Evolutionary conservation across 345 rosid genomes (phyloP), one percentile per base, ranked within the genome.

Genomic region (Ceriops tagal): DNA sequence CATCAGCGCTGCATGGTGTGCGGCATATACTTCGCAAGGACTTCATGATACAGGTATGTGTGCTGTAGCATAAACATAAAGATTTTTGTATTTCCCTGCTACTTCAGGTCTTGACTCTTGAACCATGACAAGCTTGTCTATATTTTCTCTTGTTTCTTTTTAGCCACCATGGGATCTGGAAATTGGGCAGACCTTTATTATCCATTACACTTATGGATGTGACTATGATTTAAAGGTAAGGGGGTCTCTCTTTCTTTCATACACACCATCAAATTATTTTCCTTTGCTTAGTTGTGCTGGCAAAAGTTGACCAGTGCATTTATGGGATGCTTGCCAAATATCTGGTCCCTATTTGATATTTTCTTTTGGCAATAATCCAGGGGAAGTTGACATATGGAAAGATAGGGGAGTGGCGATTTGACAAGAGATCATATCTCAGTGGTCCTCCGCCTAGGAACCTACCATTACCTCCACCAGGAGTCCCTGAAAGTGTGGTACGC

Each of bases 131-230:
- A 67, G 39, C 20, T 39, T 74, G 46, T 37, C 19, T 28, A 39
- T 67, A 46, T 60, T 65, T 76, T 15, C 49, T 43, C 19, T 34
- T 34, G 4, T 43, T 11, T 43, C 49, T 3, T 43, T 80, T 79
- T 92, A 96, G 99, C 98, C 98, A 7, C 99, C 99, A n/a, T 96
- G 93, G 96, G 99, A 96, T 88, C 19, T 74, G 67, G 83, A 87
- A 58, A 78, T 84, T 52, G 81, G 77, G 67, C 85, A 86, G 66
- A 96, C 71, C 78, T 92, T 86, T 83, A 92, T 96, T 70, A 85
- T 96, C 69, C 99, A 96, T 80, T 96, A 86, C 76, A 96, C 99
- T 18, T 96, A 96, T 51, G 98, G 98, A 57, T 96, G 99, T 68
- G 97, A 92, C 73, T 96, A 87, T 80, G 86, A 82, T 81, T 53